Evolutionary conservation across 768 basidiomycete genomes (phyloP), one percentile per base, ranked within the genome.

Genomic region (Amanita thiersii): DNA sequence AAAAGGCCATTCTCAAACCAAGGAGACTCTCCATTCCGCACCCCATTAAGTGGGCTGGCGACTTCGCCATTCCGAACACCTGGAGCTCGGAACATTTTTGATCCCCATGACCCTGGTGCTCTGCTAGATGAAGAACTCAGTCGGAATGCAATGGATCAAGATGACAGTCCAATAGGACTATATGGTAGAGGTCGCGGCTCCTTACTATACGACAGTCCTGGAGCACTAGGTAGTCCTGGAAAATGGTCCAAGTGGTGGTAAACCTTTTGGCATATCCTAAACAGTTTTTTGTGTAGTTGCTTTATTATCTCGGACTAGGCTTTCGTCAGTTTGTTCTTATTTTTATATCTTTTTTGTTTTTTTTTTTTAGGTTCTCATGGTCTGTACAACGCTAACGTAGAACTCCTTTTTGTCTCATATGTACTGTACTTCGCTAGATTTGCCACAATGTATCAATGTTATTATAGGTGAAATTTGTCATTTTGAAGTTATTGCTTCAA

Each of bases 141-240:
- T 36, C 64, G 79, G 43, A 58, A 77, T 44, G 67, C 69, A 3
- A 63, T 51, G 44, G 66, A 58, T 14, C 52, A 57, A 20, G 70
- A 69, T 15, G 79, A 80, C 25, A 86, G 82, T 51, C 85, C 84
- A 0, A 68, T 61, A 0, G 82, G 84, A 1, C 52, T 86, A 37
- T 88, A 76, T 56, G 86, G 78, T 30, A 70, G 72, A 48, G 69
- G 67, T 12, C 65, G 66, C 20, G 69, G 70, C 25, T 57, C 63
- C 1, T 52, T 82, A 48, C 52, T 87, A 50, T 88, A 86, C 50
- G 79, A 85, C 48, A 86, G 84, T 55, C 86, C 86, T n/a, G 78
- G 73, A 36, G 47, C 69, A 46, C 51, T 68, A 34, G 61, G 58
- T 35, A 79, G 77, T 50, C 79, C 80, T 1, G 70, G 69, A 14